A percentile compares a stretch with the other conserved stretches of the same genome.
These are phyloP conservation scores for Populus pruinosa DNA, from an alignment of 345 rosid species.

Conservation along the genomic window DNA sequence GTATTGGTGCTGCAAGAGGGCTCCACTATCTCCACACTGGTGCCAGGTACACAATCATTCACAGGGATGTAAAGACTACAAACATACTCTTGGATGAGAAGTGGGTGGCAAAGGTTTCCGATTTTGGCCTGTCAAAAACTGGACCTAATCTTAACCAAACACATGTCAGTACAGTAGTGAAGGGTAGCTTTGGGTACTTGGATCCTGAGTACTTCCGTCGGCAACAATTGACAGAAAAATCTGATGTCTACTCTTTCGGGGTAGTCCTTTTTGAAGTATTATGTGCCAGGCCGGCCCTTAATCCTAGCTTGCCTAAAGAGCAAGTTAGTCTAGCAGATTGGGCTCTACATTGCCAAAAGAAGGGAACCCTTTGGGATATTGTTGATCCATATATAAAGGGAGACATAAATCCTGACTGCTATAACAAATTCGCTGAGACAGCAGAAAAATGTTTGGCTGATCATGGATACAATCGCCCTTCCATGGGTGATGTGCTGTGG, in stretches of 20 bases:
- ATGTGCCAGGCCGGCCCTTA: constrained; percentile 26
- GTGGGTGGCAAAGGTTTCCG: constrained; percentile 34
- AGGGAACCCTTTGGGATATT: constrained; percentile 20
- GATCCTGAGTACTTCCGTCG: constrained; percentile 30
- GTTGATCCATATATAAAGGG: constrained; percentile 21
- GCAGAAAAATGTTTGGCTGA: constrained; percentile 28
- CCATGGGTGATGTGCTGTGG: constrained; percentile 35
- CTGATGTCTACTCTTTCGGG: constrained; percentile 30
- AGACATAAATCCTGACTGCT: constrained; percentile 14
- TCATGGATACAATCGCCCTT: constrained; percentile 24
- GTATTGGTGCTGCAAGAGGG: constrained; percentile 25
- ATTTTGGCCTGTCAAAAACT: constrained; percentile 29
- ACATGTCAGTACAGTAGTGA: constrained; percentile 31
- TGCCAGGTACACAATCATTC: constrained; percentile 28
- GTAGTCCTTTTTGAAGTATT: constrained; percentile 28
- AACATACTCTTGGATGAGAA: constrained; percentile 29
- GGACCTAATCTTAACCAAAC: constrained; percentile 19
- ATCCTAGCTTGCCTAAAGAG: constrained; percentile 26
- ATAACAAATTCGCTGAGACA: constrained; percentile 23
- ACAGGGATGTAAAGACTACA: constrained; percentile 31
- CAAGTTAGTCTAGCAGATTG: constrained; percentile 32
- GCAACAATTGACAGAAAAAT: constrained; percentile 29
- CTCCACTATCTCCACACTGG: constrained; percentile 33
- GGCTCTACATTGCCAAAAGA: constrained; percentile 26
- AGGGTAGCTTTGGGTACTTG: constrained; percentile 32